These are phyloP conservation scores for Teratosphaeria zuluensis DNA, from an alignment of 2,329 filamentous ascomycete genomes.

Conservation along the genomic window DNA sequence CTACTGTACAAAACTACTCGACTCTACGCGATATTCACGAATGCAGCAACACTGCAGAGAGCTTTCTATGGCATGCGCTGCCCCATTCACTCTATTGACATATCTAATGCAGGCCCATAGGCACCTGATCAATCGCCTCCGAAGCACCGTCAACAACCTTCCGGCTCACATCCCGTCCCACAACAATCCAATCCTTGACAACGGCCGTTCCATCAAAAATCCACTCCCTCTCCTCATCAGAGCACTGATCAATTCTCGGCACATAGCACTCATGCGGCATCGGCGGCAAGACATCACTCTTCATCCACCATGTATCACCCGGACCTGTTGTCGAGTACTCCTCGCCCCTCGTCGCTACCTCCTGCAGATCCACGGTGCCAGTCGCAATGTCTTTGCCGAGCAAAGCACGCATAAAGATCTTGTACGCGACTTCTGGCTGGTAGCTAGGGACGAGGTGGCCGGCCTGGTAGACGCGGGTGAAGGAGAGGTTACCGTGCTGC, in stretches of 20 bases:
- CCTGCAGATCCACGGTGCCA: conserved; percentile 11
- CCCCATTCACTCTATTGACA: no score
- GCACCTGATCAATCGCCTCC: not conserved
- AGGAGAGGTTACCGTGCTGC: conserved; percentile 29
- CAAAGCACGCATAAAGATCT: conserved; percentile 28
- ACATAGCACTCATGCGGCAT: conserved; percentile 19
- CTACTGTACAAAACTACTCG: not conserved
- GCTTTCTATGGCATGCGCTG: no score
- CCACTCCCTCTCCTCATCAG: conserved; percentile 20
- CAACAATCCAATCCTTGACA: conserved; percentile 22
- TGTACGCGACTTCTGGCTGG: conserved; percentile 30
- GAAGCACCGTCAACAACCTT: not conserved
- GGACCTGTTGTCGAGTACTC: conserved; percentile 17
- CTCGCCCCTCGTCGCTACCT: not conserved
- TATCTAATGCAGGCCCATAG: not conserved
- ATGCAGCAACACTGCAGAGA: not conserved
- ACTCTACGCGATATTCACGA: not conserved
- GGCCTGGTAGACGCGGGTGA: conserved; percentile 40
- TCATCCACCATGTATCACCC: conserved; percentile 23
- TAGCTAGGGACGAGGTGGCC: conserved; percentile 36
- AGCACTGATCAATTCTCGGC: conserved; percentile 12
- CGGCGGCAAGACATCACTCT: conserved; percentile 21
- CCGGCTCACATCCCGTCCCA: conserved; percentile 11
- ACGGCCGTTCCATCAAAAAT: conserved; percentile 21
- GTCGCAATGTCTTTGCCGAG: conserved; percentile 27